phyloP scores from a whole-genome alignment of 345 rosid genomes.

The Camelina laxa region DNA sequence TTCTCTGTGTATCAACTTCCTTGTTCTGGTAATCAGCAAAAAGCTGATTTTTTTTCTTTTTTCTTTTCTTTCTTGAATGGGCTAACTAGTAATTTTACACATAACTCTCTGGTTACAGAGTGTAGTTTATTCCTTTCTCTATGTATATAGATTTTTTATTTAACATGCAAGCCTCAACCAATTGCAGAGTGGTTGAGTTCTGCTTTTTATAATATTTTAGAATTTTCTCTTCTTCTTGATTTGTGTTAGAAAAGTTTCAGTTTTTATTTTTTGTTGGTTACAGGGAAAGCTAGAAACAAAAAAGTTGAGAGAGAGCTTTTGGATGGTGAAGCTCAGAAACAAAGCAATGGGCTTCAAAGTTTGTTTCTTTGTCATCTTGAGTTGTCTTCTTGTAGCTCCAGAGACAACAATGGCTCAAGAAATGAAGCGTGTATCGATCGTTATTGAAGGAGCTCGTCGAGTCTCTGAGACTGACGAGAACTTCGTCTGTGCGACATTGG shows the following conservation, averaged over 20 bases:
- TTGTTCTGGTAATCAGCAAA: conserved; percentile 24
- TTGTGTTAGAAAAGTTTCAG: neutral
- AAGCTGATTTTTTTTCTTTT: neutral
- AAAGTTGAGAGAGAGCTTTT: conserved; percentile 23
- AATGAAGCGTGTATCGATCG: conserved; percentile 48
- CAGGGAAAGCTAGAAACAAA: conserved; percentile 26
- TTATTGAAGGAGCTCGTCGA: conserved; percentile 57
- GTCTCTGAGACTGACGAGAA: conserved; percentile 73
- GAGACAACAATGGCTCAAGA: conserved; percentile 49
- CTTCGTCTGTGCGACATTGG: conserved; percentile 89
- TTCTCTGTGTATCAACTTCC: conserved; percentile 24
- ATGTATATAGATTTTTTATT: neutral
- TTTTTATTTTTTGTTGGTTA: neutral
- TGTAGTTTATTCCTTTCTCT: conserved; percentile 27
- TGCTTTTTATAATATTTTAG: conserved; percentile 20
- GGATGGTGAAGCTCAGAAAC: conserved; percentile 27
- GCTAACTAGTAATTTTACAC: conserved; percentile 6
- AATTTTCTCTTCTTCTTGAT: neutral
- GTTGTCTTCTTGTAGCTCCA: conserved; percentile 50
- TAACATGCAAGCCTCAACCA: conserved; percentile 27
- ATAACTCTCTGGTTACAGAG: conserved; percentile 4
- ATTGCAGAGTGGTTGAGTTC: conserved; percentile 22
- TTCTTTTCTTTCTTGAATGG: neutral
- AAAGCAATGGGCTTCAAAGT: conserved; percentile 52
- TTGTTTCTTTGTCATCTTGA: conserved; percentile 48